phyloP scores from a whole-genome alignment of 73 alveolate species.

The Diophrys sp. region DNA sequence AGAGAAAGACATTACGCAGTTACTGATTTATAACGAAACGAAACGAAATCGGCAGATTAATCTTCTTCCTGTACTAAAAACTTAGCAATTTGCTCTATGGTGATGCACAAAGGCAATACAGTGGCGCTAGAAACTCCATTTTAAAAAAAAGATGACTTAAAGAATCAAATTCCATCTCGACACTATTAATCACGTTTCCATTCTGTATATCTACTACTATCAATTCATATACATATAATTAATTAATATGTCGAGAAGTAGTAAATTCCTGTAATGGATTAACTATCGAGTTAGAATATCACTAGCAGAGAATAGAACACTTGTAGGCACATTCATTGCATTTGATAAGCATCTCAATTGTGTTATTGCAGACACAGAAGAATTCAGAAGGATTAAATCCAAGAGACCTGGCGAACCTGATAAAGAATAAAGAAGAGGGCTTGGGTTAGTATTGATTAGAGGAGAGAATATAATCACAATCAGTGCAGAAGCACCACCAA shows the following conservation, averaged over 20 bases:
- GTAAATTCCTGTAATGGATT: constrained; percentile 97
- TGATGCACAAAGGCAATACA: too few species aligned
- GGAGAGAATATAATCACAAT: constrained; percentile 98
- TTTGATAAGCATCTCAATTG: constrained; percentile 98
- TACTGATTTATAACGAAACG: too few species aligned
- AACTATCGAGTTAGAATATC: constrained; percentile 97
- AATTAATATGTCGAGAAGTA: constrained; percentile 60
- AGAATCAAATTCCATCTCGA: too few species aligned
- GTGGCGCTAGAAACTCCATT: too few species aligned
- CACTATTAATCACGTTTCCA: too few species aligned
- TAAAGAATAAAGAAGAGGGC: constrained; percentile 75
- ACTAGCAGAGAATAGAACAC: constrained; percentile 82
- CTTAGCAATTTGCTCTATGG: too few species aligned
- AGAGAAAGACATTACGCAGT: too few species aligned
- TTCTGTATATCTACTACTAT: too few species aligned
- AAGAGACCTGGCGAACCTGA: constrained; percentile 84
- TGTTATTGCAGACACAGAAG: constrained; percentile 98
- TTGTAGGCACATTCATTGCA: constrained; percentile 95
- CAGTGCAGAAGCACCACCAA: constrained; percentile 98
- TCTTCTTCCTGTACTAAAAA: too few species aligned
- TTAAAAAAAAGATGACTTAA: too few species aligned
- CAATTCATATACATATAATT: too few species aligned
- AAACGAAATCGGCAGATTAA: too few species aligned
- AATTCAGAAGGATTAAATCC: constrained; percentile 95
- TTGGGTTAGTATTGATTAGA: constrained; percentile 84